phyloP scores from a whole-genome alignment of 2,329 filamentous ascomycete species.

The Fusarium sterilihyphosum region DNA sequence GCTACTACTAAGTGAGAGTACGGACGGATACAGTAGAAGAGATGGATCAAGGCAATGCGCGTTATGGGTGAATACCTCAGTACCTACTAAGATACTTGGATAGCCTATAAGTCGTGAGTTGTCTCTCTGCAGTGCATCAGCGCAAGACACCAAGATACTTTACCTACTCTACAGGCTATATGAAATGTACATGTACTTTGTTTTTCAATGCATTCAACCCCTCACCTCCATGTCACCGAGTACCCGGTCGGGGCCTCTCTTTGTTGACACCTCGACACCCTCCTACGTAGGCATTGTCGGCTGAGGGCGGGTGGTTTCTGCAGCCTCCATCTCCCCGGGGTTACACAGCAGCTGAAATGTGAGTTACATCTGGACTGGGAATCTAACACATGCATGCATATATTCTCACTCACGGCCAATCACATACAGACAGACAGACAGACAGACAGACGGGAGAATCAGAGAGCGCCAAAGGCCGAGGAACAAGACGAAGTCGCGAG shows the following conservation, averaged over 20 bases:
- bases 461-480: conserved; percentile 6
- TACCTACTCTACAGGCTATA: background rate
- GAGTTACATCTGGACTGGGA: background rate
- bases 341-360: conserved; percentile 6
- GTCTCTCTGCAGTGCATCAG: background rate
- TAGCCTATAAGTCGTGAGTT: background rate
- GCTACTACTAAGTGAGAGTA: background rate
- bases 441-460: too few species aligned
- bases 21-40: background rate
- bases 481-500: conserved; percentile 17
- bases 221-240: conserved; percentile 26
- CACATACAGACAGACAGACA: background rate
- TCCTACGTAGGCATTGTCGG: background rate
- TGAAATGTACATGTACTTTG: background rate
- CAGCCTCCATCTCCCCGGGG: conserved; percentile 31
- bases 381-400: background rate
- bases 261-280: background rate
- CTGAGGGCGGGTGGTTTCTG: conserved; percentile 28
- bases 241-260: conserved; percentile 19
- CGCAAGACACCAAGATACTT: background rate
- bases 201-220: background rate
- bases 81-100: background rate
- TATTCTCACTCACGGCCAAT: background rate
- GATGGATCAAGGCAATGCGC: conserved; percentile 13
- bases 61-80: background rate